phyloP scores from a whole-genome alignment of 108 stramenopile genomes.

The Cyclotella choctawhatcheeana region DNA sequence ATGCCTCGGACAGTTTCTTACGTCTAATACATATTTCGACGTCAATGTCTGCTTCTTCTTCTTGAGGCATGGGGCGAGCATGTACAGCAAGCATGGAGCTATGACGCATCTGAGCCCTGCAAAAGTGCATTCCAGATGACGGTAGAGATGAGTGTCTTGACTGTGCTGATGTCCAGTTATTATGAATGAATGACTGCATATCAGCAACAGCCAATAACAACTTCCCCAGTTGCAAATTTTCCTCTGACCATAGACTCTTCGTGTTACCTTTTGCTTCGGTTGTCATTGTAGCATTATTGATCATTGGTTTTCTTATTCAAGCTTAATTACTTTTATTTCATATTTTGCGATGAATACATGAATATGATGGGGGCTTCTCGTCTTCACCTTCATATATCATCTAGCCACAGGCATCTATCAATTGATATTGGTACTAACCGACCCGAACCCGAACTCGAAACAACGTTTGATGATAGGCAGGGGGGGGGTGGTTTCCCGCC shows the following conservation, averaged over 20 bases:
- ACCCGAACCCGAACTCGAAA: background rate
- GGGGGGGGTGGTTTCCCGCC: too few relatives aligned
- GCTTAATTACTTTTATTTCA: too few relatives aligned
- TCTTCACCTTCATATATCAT: background rate
- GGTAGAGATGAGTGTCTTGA: constrained; percentile 36
- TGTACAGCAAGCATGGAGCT: constrained; percentile 47
- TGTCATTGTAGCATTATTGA: too few relatives aligned
- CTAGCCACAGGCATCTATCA: background rate
- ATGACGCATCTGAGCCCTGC: constrained; percentile 32
- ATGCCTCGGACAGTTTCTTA: constrained; percentile 38
- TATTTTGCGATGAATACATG: too few relatives aligned
- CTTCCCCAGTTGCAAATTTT: constrained; percentile 8
- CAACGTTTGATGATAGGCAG: too few relatives aligned
- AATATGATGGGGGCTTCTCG: too few relatives aligned
- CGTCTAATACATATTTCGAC: constrained; percentile 34
- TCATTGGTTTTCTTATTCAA: too few relatives aligned
- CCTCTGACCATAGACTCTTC: constrained; percentile 16
- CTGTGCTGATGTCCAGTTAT: constrained; percentile 47
- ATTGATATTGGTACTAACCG: background rate
- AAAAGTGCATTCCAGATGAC: constrained; percentile 29
- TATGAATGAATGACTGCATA: constrained; percentile 40
- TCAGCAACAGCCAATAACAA: constrained; percentile 26
- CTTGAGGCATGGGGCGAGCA: constrained; percentile 36
- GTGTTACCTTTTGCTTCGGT: too few relatives aligned
- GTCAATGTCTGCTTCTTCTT: constrained; percentile 23